These are phyloP conservation scores for Epichloe sp. DNA, from an alignment of 2,329 filamentous ascomycete genomes.

Conservation along the genomic window DNA sequence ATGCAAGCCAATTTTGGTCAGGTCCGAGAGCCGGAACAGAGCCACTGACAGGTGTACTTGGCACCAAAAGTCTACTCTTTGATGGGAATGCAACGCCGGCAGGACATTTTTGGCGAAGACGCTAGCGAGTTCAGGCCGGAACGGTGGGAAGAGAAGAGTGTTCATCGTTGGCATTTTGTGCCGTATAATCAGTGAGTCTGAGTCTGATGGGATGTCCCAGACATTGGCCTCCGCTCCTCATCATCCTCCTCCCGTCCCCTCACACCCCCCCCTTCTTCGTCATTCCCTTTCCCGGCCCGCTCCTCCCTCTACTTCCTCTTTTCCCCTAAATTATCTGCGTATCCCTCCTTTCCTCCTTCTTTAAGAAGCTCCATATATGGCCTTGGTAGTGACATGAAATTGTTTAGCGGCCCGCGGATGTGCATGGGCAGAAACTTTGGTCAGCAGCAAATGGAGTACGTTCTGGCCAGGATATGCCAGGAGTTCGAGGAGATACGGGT, in stretches of 20 bases:
- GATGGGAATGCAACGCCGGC: neutral
- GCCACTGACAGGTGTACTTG: neutral
- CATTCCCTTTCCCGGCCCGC: no score
- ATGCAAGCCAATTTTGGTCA: no score
- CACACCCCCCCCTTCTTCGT: no score
- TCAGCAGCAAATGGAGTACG: neutral
- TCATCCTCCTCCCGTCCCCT: no score
- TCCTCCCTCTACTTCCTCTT: no score
- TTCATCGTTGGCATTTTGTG: neutral
- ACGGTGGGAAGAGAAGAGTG: neutral
- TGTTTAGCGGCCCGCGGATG: neutral
- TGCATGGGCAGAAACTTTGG: neutral
- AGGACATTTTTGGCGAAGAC: neutral
- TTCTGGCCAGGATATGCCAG: neutral
- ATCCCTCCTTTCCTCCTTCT: neutral
- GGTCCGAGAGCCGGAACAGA: no score
- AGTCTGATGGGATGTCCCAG: no score
- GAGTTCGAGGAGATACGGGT: neutral
- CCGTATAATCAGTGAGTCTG: neutral
- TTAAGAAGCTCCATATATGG: neutral
- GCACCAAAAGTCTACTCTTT: neutral
- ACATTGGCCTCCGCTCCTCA: no score
- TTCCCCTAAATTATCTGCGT: neutral
- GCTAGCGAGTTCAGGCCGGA: neutral
- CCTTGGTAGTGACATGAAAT: neutral